Conservation (phyloP, 768 basidiomycete genomes). For the Amanita rimosa region DNA sequence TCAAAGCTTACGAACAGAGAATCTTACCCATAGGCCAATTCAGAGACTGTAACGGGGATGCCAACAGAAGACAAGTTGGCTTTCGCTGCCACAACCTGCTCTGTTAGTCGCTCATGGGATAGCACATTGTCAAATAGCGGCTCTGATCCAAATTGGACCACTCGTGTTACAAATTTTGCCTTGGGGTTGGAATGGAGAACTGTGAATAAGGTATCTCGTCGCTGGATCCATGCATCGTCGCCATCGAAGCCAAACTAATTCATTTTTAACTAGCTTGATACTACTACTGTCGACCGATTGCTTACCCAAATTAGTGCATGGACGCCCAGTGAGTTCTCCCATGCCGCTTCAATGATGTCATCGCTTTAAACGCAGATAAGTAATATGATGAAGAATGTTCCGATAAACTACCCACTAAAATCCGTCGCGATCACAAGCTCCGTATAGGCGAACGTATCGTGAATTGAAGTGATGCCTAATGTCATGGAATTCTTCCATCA, state of each 20-base stretch:
- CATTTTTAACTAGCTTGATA: no score
- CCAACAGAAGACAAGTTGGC: slow-evolving; percentile 27
- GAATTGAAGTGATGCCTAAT: slow-evolving; percentile 39
- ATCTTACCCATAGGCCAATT: slow-evolving; percentile 30
- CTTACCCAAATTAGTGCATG: slow-evolving; percentile 53
- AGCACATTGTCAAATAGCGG: slow-evolving; percentile 42
- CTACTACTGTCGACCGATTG: no score
- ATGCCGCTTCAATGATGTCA: slow-evolving; percentile 45
- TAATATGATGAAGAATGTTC: neutral
- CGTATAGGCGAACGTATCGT: slow-evolving; percentile 41
- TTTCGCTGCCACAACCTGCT: slow-evolving; percentile 34
- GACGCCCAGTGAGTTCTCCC: slow-evolving; percentile 36
- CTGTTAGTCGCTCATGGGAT: slow-evolving; percentile 27
- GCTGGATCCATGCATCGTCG: slow-evolving; percentile 29
- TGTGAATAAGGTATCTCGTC: slow-evolving; percentile 31
- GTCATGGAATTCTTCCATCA: slow-evolving; percentile 38
- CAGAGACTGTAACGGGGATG: slow-evolving; percentile 49
- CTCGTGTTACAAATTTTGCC: slow-evolving; percentile 42
- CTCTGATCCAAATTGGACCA: slow-evolving; percentile 48
- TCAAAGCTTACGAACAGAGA: slow-evolving; percentile 12
- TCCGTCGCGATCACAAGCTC: slow-evolving; percentile 22
- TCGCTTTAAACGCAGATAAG: slow-evolving; percentile 17
- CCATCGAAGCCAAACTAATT: slow-evolving; percentile 25
- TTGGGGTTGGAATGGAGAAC: slow-evolving; percentile 35
- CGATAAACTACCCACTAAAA: slow-evolving; percentile 20